These are phyloP conservation scores for Prunus kanzakura DNA, from an alignment of 306 rosid genomes.

Conservation along the genomic window DNA sequence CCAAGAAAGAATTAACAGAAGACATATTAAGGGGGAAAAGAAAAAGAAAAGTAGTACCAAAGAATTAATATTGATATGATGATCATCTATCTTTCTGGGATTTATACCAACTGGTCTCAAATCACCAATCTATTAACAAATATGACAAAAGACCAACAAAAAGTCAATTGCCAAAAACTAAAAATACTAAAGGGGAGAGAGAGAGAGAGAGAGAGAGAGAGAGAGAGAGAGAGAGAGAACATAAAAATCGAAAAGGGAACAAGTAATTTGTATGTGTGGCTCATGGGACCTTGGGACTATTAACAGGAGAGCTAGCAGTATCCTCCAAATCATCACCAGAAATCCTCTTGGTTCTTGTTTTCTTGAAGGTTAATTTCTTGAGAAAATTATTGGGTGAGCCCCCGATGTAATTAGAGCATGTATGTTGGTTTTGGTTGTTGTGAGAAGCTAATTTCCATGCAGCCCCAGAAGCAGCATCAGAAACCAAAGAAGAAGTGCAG, in stretches of 20 bases:
- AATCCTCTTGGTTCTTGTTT: constrained; percentile 45
- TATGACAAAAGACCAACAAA: neutral
- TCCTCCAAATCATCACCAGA: constrained; percentile 64
- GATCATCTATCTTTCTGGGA: constrained; percentile 43
- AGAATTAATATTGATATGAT: constrained; percentile 39
- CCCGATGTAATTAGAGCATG: neutral
- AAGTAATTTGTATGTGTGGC: neutral
- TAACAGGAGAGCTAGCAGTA: constrained; percentile 90
- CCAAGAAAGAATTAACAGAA: neutral
- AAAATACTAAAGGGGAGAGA: neutral
- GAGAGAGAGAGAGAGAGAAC: neutral
- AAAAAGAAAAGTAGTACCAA: constrained; percentile 38
- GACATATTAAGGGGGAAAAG: neutral
- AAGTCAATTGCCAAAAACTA: neutral
- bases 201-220: neutral
- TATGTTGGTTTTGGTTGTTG: neutral
- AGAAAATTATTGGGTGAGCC: constrained; percentile 19
- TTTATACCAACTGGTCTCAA: constrained; percentile 35
- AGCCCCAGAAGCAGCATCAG: constrained; percentile 88
- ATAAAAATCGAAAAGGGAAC: neutral
- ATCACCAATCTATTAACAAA: constrained; percentile 49
- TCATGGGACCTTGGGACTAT: constrained; percentile 77
- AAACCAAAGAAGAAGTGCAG: constrained; percentile 64
- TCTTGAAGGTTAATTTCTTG: constrained; percentile 49
- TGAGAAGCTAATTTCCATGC: constrained; percentile 55